These are phyloP conservation scores for Ascochyta pisi DNA, from an alignment of 2,329 filamentous ascomycete species.

Conservation along the genomic window DNA sequence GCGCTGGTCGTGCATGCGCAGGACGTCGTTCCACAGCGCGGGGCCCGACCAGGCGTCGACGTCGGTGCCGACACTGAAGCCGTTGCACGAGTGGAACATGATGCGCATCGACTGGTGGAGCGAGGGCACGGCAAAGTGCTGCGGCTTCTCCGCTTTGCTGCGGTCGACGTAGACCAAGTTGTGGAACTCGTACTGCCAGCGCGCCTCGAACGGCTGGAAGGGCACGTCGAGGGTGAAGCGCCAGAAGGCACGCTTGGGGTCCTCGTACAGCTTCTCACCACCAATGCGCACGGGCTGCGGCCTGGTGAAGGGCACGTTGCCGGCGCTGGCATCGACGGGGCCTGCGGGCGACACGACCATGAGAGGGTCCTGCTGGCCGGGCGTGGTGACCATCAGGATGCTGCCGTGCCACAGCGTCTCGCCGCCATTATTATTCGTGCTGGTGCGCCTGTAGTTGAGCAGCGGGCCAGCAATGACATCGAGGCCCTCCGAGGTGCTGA, in stretches of 20 bases:
- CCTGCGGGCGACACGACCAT: slow-evolving; percentile 66
- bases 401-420: slow-evolving; percentile 77
- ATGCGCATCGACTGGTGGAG: slow-evolving; percentile 70
- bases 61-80: slow-evolving; percentile 71
- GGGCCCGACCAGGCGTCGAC: slow-evolving; percentile 68
- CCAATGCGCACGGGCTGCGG: slow-evolving; percentile 45
- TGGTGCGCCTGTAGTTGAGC: slow-evolving; percentile 79
- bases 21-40: slow-evolving; percentile 69
- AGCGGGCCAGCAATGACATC: slow-evolving; percentile 76
- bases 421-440: slow-evolving; percentile 52
- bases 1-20: slow-evolving; percentile 64
- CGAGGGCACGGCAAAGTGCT: slow-evolving; percentile 63
- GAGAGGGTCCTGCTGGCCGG: slow-evolving; percentile 68
- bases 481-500: slow-evolving; percentile 50
- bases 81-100: slow-evolving; percentile 74
- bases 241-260: slow-evolving; percentile 65
- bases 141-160: slow-evolving; percentile 43
- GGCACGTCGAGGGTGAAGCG: slow-evolving; percentile 66
- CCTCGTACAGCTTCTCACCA: slow-evolving; percentile 66
- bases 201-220: slow-evolving; percentile 74
- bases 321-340: slow-evolving; percentile 30
- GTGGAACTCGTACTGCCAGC: slow-evolving; percentile 80
- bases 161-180: slow-evolving; percentile 67
- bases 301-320: slow-evolving; percentile 35
- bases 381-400: slow-evolving; percentile 80